Evolutionary conservation across 177 flowering plant species (phyloP).

Genomic region (Tripterygium wilfordii): DNA sequence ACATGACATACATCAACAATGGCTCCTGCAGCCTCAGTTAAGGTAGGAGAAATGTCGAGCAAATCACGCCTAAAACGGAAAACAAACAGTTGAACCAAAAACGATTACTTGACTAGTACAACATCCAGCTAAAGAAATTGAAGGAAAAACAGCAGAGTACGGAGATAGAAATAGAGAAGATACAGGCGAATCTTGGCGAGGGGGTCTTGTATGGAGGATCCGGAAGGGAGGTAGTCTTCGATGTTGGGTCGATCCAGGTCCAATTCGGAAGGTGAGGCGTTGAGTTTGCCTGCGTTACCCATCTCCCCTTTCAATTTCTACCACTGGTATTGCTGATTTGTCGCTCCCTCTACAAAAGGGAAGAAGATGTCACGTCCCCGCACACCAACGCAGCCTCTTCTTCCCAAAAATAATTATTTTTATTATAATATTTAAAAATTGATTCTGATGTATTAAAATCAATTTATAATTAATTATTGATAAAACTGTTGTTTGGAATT

Average conservation of each 20-base stretch:
- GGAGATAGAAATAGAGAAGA: background rate
- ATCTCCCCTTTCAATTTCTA: too few species aligned
- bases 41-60: conserved; percentile 80
- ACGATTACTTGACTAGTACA: background rate
- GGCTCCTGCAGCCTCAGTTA: conserved; percentile 96
- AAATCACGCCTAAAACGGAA: conserved; percentile 69
- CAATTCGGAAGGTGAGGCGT: conserved; percentile 50
- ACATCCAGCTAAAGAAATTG: background rate
- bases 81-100: background rate
- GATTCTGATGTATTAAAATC: too few species aligned
- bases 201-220: conserved; percentile 61
- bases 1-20: conserved; percentile 67
- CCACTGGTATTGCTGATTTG: too few species aligned
- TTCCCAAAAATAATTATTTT: too few species aligned
- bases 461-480: too few species aligned
- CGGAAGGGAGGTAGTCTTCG: conserved; percentile 83
- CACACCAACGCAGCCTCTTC: too few species aligned
- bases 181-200: conserved; percentile 71
- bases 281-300: conserved; percentile 20
- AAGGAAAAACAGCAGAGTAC: background rate
- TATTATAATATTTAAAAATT: too few species aligned
- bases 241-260: conserved; percentile 85
- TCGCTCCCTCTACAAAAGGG: too few species aligned
- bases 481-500: too few species aligned
- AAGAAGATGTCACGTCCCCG: too few species aligned